Conservation (phyloP, 2,329 filamentous ascomycete species). For the Colletotrichum australisinense region DNA sequence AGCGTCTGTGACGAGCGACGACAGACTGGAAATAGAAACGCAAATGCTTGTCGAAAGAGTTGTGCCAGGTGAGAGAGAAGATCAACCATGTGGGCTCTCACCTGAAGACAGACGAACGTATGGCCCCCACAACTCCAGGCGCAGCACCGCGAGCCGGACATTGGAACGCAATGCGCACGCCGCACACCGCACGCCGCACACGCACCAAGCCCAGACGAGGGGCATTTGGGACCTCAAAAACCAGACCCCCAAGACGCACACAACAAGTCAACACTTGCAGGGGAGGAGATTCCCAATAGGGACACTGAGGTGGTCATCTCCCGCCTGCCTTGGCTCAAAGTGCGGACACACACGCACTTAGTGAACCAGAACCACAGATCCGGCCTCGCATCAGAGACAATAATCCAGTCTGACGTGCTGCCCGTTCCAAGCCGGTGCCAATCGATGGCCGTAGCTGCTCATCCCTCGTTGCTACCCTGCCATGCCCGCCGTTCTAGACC, state of each 20-base stretch:
- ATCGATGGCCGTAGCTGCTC: constrained; percentile 7
- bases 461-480: constrained; percentile 26
- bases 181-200: neutral
- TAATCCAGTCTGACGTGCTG: constrained; percentile 8
- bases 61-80: constrained; percentile 28
- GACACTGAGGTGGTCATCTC: constrained; percentile 24
- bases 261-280: no score
- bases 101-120: constrained; percentile 23
- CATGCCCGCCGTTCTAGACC: constrained; percentile 22
- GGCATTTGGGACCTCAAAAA: no score
- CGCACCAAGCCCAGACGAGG: no score
- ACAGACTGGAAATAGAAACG: constrained; percentile 6
- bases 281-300: constrained; percentile 6
- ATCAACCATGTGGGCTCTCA: constrained; percentile 29
- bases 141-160: constrained; percentile 26
- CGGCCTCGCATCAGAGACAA: constrained; percentile 21
- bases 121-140: constrained; percentile 32
- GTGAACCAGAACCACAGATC: neutral
- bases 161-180: constrained; percentile 27
- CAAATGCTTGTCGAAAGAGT: constrained; percentile 4
- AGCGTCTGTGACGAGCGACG: neutral
- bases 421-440: constrained; percentile 16
- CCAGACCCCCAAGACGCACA: no score
- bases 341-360: no score
- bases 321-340: neutral